Evolutionary conservation across 1,139 yeast species (phyloP).

Genomic region (Meyerozyma elateridarum): DNA sequence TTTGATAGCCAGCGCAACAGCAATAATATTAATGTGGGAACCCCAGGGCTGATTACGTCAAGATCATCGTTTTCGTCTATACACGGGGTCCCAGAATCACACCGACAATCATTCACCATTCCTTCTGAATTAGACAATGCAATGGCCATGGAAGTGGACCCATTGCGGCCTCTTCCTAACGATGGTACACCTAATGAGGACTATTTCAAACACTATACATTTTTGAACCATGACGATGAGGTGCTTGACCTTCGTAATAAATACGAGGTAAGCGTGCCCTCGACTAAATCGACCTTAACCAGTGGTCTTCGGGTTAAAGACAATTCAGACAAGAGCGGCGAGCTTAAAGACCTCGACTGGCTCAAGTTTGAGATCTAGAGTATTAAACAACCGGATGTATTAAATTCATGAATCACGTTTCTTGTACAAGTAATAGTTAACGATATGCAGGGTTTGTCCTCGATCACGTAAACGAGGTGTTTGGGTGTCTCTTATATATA

Average conservation of each 20-base stretch:
- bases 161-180: background rate
- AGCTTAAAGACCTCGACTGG: conserved; percentile 39
- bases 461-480: too few relatives aligned
- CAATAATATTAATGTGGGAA: conserved; percentile 11
- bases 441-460: too few relatives aligned
- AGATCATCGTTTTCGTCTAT: conserved; percentile 15
- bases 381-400: conserved; percentile 2
- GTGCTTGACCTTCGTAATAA: conserved; percentile 8
- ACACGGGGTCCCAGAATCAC: conserved; percentile 7
- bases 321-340: conserved; percentile 11
- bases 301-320: conserved; percentile 20
- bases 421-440: background rate
- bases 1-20: conserved; percentile 22
- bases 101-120: conserved; percentile 10
- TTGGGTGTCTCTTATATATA: too few relatives aligned
- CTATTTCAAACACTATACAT: conserved; percentile 20
- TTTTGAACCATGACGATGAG: conserved; percentile 13
- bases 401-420: background rate
- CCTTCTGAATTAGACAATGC: conserved; percentile 6
- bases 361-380: conserved; percentile 38
- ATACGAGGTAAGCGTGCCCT: conserved; percentile 7
- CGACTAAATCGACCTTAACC: conserved; percentile 22
- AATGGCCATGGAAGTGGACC: conserved; percentile 9
- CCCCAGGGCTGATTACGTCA: conserved; percentile 24
- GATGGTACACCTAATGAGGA: conserved; percentile 17